Conservation (phyloP, 345 rosid species). For the Eucalyptus victrix region DNA sequence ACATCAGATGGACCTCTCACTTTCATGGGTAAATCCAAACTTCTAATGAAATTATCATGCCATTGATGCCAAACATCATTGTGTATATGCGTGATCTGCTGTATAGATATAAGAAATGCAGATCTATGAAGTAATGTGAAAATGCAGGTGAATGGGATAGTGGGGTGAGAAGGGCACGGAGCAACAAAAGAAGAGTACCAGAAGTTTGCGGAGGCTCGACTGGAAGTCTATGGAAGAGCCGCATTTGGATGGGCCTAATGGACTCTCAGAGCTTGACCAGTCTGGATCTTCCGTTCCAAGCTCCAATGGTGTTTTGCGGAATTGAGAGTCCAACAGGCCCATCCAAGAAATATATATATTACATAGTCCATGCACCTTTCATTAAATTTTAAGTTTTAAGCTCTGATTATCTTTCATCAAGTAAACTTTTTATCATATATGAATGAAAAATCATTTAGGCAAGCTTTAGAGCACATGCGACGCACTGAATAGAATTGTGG, state of each 20-base stretch:
- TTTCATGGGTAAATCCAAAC: slow-evolving; percentile 29
- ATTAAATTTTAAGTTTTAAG: background rate
- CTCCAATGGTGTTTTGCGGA: background rate
- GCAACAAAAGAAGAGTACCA: slow-evolving; percentile 35
- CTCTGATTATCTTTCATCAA: background rate
- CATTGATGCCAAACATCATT: background rate
- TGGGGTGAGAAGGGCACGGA: slow-evolving; percentile 23
- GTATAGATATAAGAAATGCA: background rate
- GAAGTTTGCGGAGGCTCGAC: slow-evolving; percentile 29
- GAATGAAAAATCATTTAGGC: background rate
- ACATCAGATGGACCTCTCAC: slow-evolving; percentile 37
- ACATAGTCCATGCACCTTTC: background rate
- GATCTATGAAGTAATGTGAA: background rate
- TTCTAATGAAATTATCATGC: background rate
- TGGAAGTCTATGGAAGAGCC: slow-evolving; percentile 33
- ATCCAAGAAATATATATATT: background rate
- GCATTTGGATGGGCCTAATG: slow-evolving; percentile 64
- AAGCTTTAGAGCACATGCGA: background rate
- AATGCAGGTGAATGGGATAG: slow-evolving; percentile 72
- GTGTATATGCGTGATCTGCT: background rate
- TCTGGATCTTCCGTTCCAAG: too few species aligned
- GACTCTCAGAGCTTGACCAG: slow-evolving; percentile 8
- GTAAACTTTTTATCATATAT: background rate
- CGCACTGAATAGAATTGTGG: background rate
- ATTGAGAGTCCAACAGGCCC: background rate